Percentiles rank a stretch among this genome's conserved stretches.
These are phyloP conservation scores for Russula sp. DNA, from an alignment of 768 basidiomycete genomes.

Conservation along the genomic window DNA sequence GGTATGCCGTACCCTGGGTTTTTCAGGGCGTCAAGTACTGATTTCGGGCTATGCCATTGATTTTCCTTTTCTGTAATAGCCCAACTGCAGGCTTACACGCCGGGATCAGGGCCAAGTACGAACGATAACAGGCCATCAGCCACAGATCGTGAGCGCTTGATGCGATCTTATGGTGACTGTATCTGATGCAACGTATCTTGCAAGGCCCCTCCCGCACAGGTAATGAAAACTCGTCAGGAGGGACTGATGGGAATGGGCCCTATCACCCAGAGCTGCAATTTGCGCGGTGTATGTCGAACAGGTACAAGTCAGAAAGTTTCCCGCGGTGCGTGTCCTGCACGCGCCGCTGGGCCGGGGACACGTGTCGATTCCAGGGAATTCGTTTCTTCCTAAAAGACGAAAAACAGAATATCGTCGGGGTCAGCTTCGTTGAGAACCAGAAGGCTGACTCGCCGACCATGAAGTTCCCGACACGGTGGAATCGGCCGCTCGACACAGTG, in stretches of 20 bases:
- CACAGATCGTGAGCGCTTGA: slow-evolving; percentile 15
- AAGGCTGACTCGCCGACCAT: slow-evolving; percentile 51
- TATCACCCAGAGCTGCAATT: slow-evolving; percentile 65
- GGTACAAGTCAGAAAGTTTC: slow-evolving; percentile 64
- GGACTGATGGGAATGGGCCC: slow-evolving; percentile 27
- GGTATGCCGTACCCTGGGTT: slow-evolving; percentile 34
- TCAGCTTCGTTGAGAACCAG: slow-evolving; percentile 62
- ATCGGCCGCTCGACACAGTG: slow-evolving; percentile 41
- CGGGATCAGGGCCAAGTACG: slow-evolving; percentile 3
- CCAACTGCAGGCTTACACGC: slow-evolving; percentile 28
- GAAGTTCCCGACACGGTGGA: slow-evolving; percentile 64
- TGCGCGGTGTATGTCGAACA: slow-evolving; percentile 78
- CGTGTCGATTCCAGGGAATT: slow-evolving; percentile 81
- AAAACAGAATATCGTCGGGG: slow-evolving; percentile 50
- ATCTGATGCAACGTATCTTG: slow-evolving; percentile 1
- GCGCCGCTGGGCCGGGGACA: slow-evolving; percentile 82
- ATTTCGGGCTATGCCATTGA: slow-evolving; percentile 11
- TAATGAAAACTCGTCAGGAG: slow-evolving; percentile 26
- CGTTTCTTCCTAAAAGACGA: slow-evolving; percentile 65
- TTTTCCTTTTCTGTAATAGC: slow-evolving; percentile 29
- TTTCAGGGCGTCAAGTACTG: slow-evolving; percentile 1
- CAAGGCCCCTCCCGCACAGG: slow-evolving; percentile 28
- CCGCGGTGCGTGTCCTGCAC: slow-evolving; percentile 80
- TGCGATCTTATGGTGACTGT: not conserved
- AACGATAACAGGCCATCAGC: not conserved